A percentile compares a stretch with the other conserved stretches of the same genome.
Conservation (phyloP, 192 early-diverging fungal species). For the Linnemannia schmuckeri region DNA sequence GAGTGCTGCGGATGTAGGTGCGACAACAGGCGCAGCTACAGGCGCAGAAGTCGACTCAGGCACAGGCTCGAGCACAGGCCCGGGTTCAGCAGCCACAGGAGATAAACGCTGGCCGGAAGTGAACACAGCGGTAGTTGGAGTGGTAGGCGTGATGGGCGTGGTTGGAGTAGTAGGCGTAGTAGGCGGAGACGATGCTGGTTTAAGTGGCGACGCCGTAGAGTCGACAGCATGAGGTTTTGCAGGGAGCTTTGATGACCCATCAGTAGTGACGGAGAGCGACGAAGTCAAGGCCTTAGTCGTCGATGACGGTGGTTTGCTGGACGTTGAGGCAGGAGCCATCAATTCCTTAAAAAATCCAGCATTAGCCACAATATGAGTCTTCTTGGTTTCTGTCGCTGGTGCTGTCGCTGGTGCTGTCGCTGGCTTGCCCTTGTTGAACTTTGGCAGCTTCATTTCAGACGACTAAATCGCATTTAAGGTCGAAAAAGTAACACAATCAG, state of each 20-base stretch:
- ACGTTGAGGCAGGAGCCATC: neutral
- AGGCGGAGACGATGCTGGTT: neutral
- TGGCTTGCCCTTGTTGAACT: conserved; percentile 32
- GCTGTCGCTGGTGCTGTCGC: neutral
- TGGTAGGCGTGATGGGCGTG: neutral
- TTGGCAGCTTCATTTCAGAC: conserved; percentile 22
- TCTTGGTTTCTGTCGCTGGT: conserved; percentile 18
- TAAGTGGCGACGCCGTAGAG: neutral
- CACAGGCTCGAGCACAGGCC: neutral
- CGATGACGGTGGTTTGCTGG: neutral
- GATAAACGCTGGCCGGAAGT: neutral
- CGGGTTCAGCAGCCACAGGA: neutral
- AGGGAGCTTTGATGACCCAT: neutral
- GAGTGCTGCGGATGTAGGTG: neutral
- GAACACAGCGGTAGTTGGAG: neutral
- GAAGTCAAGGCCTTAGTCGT: neutral
- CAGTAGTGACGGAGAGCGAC: neutral
- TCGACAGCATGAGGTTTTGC: neutral
- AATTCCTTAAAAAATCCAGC: conserved; percentile 31
- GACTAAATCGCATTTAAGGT: neutral
- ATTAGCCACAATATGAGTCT: conserved; percentile 18
- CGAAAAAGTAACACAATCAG: too few relatives aligned
- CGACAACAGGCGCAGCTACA: neutral
- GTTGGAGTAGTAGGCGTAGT: neutral
- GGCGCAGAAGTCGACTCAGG: too few relatives aligned